Evolutionary conservation across 2,329 filamentous ascomycete species (phyloP).

Genomic region (Ilyonectria sp.): DNA sequence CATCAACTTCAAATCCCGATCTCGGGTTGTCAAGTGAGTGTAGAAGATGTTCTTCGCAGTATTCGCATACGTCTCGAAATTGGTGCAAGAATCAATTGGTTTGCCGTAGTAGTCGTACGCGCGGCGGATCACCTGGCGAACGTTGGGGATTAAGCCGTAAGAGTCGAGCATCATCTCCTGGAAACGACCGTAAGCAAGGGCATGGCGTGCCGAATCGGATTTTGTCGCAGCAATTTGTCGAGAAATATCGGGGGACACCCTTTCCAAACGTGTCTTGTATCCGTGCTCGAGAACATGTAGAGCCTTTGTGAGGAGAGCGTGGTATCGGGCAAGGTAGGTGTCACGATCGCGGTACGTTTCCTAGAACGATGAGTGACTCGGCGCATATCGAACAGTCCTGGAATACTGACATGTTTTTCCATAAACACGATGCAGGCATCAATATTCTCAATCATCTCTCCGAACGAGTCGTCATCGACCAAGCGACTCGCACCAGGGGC

Average conservation of each 20-base stretch:
- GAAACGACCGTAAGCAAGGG: conserved; percentile 72
- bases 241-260: conserved; percentile 68
- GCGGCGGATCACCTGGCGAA: conserved; percentile 66
- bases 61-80: conserved; percentile 67
- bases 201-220: conserved; percentile 72
- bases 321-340: conserved; percentile 89
- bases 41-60: conserved; percentile 69
- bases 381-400: too few relatives aligned
- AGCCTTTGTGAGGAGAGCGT: conserved; percentile 80
- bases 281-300: conserved; percentile 74
- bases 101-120: conserved; percentile 69
- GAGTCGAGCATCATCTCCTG: conserved; percentile 71
- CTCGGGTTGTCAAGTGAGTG: conserved; percentile 67
- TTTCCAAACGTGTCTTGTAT: conserved; percentile 67
- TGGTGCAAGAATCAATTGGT: conserved; percentile 58
- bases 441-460: conserved; percentile 88
- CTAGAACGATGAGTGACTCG: conserved; percentile 57
- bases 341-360: conserved; percentile 89
- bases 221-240: conserved; percentile 69
- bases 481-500: conserved; percentile 90
- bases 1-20: conserved; percentile 67
- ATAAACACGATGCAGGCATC: conserved; percentile 96
- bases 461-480: conserved; percentile 87
- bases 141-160: conserved; percentile 69
- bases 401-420: conserved; percentile 79